Evolutionary conservation across 2,329 filamentous ascomycete species (phyloP), one percentile per base, ranked within the genome.

Genomic region (Penicillium sp.): DNA sequence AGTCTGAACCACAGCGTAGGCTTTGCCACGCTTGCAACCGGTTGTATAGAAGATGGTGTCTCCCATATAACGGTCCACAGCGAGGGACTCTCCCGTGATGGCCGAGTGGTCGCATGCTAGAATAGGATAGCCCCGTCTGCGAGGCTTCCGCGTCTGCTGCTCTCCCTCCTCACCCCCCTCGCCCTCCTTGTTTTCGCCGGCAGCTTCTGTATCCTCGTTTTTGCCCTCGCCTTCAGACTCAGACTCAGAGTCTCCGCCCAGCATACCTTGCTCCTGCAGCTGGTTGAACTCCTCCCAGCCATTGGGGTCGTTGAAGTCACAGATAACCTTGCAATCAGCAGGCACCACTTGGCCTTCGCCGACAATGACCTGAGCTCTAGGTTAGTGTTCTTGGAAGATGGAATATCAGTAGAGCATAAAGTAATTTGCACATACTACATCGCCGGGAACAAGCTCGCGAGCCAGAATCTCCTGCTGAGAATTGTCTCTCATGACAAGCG

Each of bases 1-100:
- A 42, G 80, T 79, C 41, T 79, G 78, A 52, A 82, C 78, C 41
- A 89, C 77, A 48, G 79, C 81, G 63, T 83, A 87, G 29, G 82
- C 80, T 69, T 87, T 87, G 56, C 84, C 84, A 58, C 84, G 83
- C 76, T 88, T 89, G 73, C 84, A 88, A 50, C 84, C 83, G 46
- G 84, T 88, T 25, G 84, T 88, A 70, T 87, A 88, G 73, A 84
- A 88, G 57, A 84, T 75, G 44, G 78, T 71, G 57, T 87, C 84
- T 41, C 83, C 83, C 79, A 89, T 85, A 69, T 84, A 63, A 23
- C 64, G 63, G 43, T 67, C 64, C n/a, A 87, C 84, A 42, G 85
- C 84, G 42, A 87, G 78, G 35, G 84, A 88, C 66, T 88, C 84
- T 65, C 84, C 84, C 42, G 84, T 87, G 64, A 89, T 88, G 64